Evolutionary conservation across 148 eudicot species (phyloP).

Genomic region (Polygonum maritimum): DNA sequence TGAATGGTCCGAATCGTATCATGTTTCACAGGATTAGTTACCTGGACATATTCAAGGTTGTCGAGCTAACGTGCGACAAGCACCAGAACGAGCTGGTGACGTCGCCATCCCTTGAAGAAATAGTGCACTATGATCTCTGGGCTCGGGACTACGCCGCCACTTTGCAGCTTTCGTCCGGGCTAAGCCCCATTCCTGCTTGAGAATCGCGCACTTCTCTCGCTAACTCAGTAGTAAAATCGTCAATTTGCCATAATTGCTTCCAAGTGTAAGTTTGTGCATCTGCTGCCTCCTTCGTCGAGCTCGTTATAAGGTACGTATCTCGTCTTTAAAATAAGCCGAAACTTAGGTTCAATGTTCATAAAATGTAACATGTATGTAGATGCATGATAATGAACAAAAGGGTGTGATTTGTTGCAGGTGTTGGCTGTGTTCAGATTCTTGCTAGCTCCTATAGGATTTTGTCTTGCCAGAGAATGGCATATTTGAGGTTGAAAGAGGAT

Average conservation of each 20-base stretch:
- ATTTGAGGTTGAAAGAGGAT: neutral
- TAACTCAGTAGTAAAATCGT: neutral
- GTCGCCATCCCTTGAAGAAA: constrained; percentile 84
- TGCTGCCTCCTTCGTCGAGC: neutral
- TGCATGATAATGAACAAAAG: neutral
- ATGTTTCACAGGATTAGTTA: constrained; percentile 62
- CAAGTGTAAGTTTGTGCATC: neutral
- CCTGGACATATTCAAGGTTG: constrained; percentile 87
- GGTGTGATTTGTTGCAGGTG: neutral
- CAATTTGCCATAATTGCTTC: neutral
- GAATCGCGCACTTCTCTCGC: neutral
- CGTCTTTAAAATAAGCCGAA: too few relatives aligned
- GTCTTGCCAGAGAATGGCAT: neutral
- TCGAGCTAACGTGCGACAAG: constrained; percentile 84
- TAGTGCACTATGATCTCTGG: constrained; percentile 85
- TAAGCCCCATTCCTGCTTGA: constrained; percentile 60
- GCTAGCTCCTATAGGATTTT: neutral
- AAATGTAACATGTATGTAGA: neutral
- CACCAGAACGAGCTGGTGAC: constrained; percentile 64
- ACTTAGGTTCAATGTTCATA: too few relatives aligned
- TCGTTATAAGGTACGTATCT: neutral
- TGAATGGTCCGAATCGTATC: neutral
- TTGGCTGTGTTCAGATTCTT: neutral
- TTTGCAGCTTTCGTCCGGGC: constrained; percentile 41
- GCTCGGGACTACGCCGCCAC: constrained; percentile 82